Base-by-base conservation (phyloP, 83 land plant species). In the Diphasiastrum complanatum region DNA sequence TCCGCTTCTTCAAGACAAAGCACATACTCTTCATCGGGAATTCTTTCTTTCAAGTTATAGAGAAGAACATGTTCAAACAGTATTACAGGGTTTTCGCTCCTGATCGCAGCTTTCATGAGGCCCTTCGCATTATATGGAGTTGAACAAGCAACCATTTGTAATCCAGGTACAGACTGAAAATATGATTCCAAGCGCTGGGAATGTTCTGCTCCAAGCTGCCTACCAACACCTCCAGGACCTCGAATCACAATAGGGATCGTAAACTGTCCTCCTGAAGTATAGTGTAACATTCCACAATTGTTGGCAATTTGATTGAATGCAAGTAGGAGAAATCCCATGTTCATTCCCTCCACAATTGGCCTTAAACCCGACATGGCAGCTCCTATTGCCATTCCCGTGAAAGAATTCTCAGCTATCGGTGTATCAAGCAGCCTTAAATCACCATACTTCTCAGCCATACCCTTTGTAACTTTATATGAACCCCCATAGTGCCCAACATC, bases 401-500 rank as follows among this genome's bases (percentile, higher is more conserved):
- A 91, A 33, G 97, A 84, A 49, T 91, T 91, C 61, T 91, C 97
- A 31, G 91, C 91, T 66, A 91, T 91, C 25, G 97, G 97, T 10
- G 95, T 91, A 51, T 91, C 95, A 47, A 91, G 89, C 33, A 62
- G 28, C 16, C 71, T 12, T 52, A 65, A 61, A 30, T 65, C 69
- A 0, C 71, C 71, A 63, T 57, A 91, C 66, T 84, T 91, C 33
- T 51, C 35, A 20, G 97, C 88, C 61, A 91, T 51, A 10, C 85
- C 97, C 70, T 87, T 89, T 28, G 89, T 91, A 31, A 91, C 97
- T 68, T 91, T 91, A 81, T 91, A 91, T 1, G 95, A 91, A 5
- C 97, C 97, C 24, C 97, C 97, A 74, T 89, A 91, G 52, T 91
- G 95, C 47, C 97, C 97, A 43, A 91, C 97, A 70, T 87, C 97